Base-by-base conservation (phyloP, 805 yeast species). In the Cyberlindnera xylosilytica region DNA sequence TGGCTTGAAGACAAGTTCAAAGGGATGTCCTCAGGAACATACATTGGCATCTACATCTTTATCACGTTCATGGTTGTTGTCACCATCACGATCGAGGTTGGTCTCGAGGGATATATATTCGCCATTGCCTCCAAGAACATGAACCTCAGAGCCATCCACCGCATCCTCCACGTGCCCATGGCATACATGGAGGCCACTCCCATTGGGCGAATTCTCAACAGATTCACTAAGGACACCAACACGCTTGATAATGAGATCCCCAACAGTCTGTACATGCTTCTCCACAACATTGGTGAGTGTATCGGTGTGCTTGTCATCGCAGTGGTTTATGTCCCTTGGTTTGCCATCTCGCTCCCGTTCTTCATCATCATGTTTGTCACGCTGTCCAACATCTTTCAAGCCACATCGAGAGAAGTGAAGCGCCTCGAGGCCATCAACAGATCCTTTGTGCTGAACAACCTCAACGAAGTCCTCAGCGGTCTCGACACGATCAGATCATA, bases 161-260 rank as follows among this genome's bases (percentile, higher is more conserved):
- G 66, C 17, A 68, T 87, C 11, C 65, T 87, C 47, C 78, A 78
- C 40, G 78, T 89, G 1, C 93, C 93, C 31, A 84, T 87, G 89
- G 63, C 80, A 1, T 87, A 78, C 56, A 75, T 87, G 66, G 96
- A 87, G 59, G 75, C 86, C 9, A 83, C 91, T 0, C 96, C 29
- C 8, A 26, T 26, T 13, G 29, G 29, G n/a, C 11, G 29, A 9
- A 13, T 13, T 12, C n/a, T 26, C 23, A 43, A 43, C 40, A 19
- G 47, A 18, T 43, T 43, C 28, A 22, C 47, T 2, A 84, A 84
- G 53, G 96, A 87, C 61, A 81, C 89, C 0, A 91, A 86, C 54
- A 77, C 79, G 9, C 65, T 87, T 58, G 96, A 87, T 58, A 85
- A 83, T 56, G 90, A 84, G 60, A 62, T 87, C 46, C 72, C 75